Base-by-base conservation (phyloP, 2,329 filamentous ascomycete genomes). In the Xylaria digitata region DNA sequence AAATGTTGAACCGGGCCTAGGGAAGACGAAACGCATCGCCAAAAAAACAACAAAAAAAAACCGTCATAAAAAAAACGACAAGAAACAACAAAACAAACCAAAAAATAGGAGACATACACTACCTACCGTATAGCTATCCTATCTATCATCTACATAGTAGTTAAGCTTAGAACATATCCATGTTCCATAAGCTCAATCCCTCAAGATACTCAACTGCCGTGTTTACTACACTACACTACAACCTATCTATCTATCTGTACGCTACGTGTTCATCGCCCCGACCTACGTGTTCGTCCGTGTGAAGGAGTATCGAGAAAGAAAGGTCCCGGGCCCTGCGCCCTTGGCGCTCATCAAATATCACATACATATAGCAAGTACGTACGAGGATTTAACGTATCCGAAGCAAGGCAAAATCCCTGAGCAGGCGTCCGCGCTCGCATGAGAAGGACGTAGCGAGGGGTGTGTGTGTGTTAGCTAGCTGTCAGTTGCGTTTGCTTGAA, bases 231-330 rank as follows among this genome's bases (percentile, higher is more conserved):
- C 34, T 37, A 37, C 34, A 8, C 11, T 9, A 8, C 34, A 9
- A 37, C 34, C 34, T 37, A 37, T 6, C 34, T 37, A 37, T 30
- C 49, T 26, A 26, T 26, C 26, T 26, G 26, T 26, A 26, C 26
- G 26, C 26, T 52, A 52, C 49, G 49, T 52, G 49, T 52, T 52
- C 49, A 52, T 52, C 46, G 9, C 11, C 30, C 46, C 30, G 34
- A 21, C 17, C 30, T 53, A 55, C 53, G 53, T 55, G 53, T 55
- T 55, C 53, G 53, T 55, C 53, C 53, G 53, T 55, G 53, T 55
- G 53, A 15, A 45, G 42, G 37, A 43, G 34, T 30, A 23, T 13
- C 37, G 26, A 26, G 26, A 26, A 5, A 15, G 5, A 21, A 55
- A 40, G 26, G 37, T 42, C 23, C 19, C n/a, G n/a, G 53, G n/a